phyloP scores from a whole-genome alignment of 2,329 filamentous ascomycete species.

The Penicillium concentricum region DNA sequence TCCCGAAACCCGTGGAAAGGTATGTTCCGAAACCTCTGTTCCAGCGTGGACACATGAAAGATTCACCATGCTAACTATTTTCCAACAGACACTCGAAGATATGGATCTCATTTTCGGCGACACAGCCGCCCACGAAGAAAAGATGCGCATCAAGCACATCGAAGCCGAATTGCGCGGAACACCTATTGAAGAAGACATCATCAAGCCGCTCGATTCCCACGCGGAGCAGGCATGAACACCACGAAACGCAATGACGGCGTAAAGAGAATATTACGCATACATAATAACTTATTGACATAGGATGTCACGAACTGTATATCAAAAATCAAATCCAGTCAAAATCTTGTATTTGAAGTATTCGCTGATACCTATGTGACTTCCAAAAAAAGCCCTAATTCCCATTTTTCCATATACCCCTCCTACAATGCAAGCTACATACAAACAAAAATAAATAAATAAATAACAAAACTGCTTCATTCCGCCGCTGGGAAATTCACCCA shows the following conservation, averaged over 20 bases:
- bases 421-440: constrained; percentile 6
- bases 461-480: constrained; percentile 15
- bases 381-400: neutral
- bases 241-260: neutral
- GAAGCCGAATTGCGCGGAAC: constrained; percentile 37
- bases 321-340: neutral
- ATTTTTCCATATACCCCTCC: neutral
- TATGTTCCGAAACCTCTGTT: constrained; percentile 7
- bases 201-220: constrained; percentile 24
- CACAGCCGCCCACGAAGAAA: constrained; percentile 38
- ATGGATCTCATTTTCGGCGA: constrained; percentile 53
- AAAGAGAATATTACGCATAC: neutral
- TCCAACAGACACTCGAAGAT: constrained; percentile 51
- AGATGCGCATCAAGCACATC: constrained; percentile 39
- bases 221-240: constrained; percentile 14
- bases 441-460: neutral
- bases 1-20: constrained; percentile 39
- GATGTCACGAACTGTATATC: neutral
- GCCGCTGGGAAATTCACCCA: constrained; percentile 40
- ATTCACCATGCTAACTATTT: neutral
- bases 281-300: neutral
- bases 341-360: neutral
- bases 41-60: neutral
- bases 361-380: neutral
- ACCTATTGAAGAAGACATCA: constrained; percentile 16